phyloP scores from a whole-genome alignment of 768 basidiomycete species.

The Dendrothele bispora region DNA sequence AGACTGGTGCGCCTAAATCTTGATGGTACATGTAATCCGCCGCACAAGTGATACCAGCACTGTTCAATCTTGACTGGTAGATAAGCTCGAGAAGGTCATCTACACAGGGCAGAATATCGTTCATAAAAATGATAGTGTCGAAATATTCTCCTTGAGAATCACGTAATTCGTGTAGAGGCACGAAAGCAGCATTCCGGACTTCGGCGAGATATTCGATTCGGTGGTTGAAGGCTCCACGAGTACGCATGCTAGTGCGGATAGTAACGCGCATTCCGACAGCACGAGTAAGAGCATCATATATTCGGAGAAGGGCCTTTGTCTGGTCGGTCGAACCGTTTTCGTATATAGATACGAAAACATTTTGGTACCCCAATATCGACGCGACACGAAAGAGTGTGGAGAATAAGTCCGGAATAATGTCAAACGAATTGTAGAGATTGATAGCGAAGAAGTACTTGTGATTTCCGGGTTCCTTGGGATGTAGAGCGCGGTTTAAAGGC shows the following conservation, averaged over 20 bases:
- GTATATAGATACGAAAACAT: slow-evolving; percentile 97
- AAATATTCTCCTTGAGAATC: slow-evolving; percentile 93
- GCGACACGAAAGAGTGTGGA: slow-evolving; percentile 94
- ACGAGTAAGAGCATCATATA: slow-evolving; percentile 90
- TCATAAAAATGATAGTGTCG: slow-evolving; percentile 98
- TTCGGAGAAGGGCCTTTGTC: slow-evolving; percentile 92
- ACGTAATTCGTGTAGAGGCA: slow-evolving; percentile 90
- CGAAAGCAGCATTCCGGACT: slow-evolving; percentile 97
- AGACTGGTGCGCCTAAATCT: slow-evolving; percentile 90
- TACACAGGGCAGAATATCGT: slow-evolving; percentile 96
- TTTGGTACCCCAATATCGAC: slow-evolving; percentile 92
- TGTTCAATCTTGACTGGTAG: slow-evolving; percentile 90
- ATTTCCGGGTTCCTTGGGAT: slow-evolving; percentile 55
- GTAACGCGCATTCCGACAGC: slow-evolving; percentile 90
- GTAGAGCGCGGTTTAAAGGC: slow-evolving; percentile 34
- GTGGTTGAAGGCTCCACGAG: slow-evolving; percentile 95
- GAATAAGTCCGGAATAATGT: slow-evolving; percentile 96
- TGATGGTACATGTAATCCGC: slow-evolving; percentile 99
- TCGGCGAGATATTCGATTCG: slow-evolving; percentile 99
- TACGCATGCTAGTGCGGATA: slow-evolving; percentile 91
- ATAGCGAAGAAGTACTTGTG: slow-evolving; percentile 99
- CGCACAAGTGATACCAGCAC: slow-evolving; percentile 97
- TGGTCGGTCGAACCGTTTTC: slow-evolving; percentile 99
- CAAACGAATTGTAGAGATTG: slow-evolving; percentile 99
- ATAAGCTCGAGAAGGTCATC: slow-evolving; percentile 98